A percentile compares a stretch with the other conserved stretches of the same genome.
These are phyloP conservation scores for Plasmopara viticola DNA, from an alignment of 352 stramenopile species.

Conservation along the genomic window DNA sequence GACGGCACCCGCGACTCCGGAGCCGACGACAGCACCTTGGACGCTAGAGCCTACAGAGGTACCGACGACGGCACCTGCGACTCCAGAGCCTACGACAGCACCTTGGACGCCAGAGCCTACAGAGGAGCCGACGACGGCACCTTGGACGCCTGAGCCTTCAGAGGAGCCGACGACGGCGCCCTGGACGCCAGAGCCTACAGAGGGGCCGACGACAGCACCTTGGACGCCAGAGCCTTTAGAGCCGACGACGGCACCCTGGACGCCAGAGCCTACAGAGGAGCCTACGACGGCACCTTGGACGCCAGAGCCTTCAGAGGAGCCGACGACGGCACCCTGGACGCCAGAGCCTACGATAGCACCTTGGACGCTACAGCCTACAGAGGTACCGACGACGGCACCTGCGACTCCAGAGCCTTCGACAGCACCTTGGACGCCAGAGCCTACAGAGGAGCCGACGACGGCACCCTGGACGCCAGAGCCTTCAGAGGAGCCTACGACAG, in stretches of 20 bases:
- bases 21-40: background rate
- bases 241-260: background rate
- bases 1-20: background rate
- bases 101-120: background rate
- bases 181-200: background rate
- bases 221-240: too few species aligned
- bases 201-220: background rate
- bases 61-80: background rate
- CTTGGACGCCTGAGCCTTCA: background rate
- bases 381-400: background rate
- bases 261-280: background rate
- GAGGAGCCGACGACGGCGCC: background rate
- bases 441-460: background rate
- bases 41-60: background rate
- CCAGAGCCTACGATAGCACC: background rate
- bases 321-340: background rate
- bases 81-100: conserved; percentile 2
- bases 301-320: too few species aligned
- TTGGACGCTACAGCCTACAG: background rate
- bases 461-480: background rate
- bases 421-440: background rate
- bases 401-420: conserved; percentile 2
- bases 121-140: background rate
- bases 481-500: background rate
- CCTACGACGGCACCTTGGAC: too few species aligned